phyloP scores from a whole-genome alignment of 148 eudicot species.

The Vaccinium darrowii region DNA sequence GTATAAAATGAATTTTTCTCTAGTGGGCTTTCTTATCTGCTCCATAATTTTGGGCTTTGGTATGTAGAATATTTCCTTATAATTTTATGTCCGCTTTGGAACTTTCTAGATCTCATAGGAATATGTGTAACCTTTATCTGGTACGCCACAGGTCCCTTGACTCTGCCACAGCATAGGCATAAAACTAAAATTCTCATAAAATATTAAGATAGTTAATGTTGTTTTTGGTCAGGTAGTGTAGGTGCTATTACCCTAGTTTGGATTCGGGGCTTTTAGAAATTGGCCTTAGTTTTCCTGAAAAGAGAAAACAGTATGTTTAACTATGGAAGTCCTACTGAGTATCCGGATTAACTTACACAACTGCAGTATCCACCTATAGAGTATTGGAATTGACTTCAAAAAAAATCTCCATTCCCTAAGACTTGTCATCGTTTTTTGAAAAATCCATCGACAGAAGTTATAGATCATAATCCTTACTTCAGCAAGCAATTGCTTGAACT shows the following conservation, averaged over 20 bases:
- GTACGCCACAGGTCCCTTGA: not conserved
- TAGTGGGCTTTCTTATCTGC: conserved; percentile 77
- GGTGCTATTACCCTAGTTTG: not conserved
- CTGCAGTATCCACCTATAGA: not conserved
- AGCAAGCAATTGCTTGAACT: not conserved
- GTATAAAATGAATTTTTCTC: conserved; percentile 86
- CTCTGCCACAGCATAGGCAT: not conserved
- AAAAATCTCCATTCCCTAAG: not conserved
- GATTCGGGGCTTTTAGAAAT: not conserved
- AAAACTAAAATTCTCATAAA: not conserved
- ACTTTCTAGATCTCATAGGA: not conserved
- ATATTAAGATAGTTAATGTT: not conserved
- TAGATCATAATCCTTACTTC: not conserved
- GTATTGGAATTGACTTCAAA: not conserved
- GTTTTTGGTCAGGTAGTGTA: not conserved
- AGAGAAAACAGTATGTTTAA: too few relatives aligned
- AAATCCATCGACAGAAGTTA: not conserved
- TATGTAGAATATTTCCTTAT: conserved; percentile 29
- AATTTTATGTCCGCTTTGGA: not conserved
- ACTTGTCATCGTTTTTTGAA: not conserved
- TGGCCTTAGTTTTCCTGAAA: not conserved
- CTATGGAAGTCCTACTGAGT: not conserved
- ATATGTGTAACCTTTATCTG: not conserved
- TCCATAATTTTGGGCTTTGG: conserved; percentile 78
- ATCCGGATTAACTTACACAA: not conserved